Base-by-base conservation (phyloP, 202 grass and related monocot genomes). In the Digitaria exilis region DNA sequence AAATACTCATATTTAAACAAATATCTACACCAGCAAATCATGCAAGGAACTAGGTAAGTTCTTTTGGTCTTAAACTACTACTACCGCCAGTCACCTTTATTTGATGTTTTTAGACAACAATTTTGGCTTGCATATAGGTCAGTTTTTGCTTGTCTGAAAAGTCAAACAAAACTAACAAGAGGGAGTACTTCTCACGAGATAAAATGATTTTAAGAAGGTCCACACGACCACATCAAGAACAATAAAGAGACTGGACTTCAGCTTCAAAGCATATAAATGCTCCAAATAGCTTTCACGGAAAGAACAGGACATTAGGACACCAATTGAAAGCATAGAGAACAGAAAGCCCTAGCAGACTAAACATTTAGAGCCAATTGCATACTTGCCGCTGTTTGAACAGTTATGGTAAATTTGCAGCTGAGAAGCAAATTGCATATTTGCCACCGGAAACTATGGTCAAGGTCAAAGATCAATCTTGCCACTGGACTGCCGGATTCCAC, bases 41-140 rank as follows among this genome's bases (percentile, higher is more conserved):
- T 59, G n/a, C 65, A 69, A 78, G 55, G 65, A 67, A n/a, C 7
- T 57, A 50, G 0, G 30, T 4, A n/a, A 79, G 50, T 26, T 75
- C n/a, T 74, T 39, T 73, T 64, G 19, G 16, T 85, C 67, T 41
- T 6, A 52, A 9, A 56, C 74, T 71, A 71, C 26, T 59, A 28
- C 56, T 59, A 59, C 56, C 56, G 25, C 56, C 10, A 26, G 3
- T 58, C 22, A 58, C 9, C 11, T 58, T 58, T 22, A 10, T 57
- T 58, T 58, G 56, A 59, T 39, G 37, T 11, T 59, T 59, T 24
- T 3, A 4, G 54, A 25, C 2, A 4, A 25, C n/a, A 10, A 57
- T 57, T 54, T 57, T 56, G 54, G 9, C 57, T 60, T 60, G 57
- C 57, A 29, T 60, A 1, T 60, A 60, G 24, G 12, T 60, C 11